These are phyloP conservation scores for Solanum dulcamara DNA, from an alignment of 257 asterid genomes.

Conservation along the genomic window DNA sequence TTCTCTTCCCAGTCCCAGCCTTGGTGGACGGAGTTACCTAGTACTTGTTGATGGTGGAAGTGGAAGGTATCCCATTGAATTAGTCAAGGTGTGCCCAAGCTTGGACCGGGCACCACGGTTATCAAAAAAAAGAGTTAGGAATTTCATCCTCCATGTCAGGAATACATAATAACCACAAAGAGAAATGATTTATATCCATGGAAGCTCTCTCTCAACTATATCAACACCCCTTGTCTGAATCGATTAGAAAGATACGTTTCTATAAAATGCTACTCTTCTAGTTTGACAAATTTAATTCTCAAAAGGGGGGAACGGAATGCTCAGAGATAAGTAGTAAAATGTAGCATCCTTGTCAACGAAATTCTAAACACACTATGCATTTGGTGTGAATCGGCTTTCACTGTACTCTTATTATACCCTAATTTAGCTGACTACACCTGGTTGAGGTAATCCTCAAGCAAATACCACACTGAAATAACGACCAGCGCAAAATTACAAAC, in stretches of 20 bases:
- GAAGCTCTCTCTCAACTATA: background rate
- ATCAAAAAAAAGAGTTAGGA: background rate
- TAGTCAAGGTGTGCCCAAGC: too few relatives aligned
- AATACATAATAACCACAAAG: background rate
- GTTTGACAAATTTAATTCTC: background rate
- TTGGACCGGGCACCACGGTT: too few relatives aligned
- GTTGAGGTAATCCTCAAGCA: background rate
- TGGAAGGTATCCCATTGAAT: too few relatives aligned
- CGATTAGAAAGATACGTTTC: background rate
- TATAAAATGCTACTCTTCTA: background rate
- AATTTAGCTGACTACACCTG: background rate
- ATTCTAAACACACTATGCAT: background rate
- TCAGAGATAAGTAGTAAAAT: background rate
- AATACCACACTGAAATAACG: background rate
- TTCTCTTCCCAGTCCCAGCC: too few relatives aligned
- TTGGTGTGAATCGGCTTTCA: background rate
- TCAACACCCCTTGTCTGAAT: background rate
- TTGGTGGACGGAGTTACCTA: too few relatives aligned
- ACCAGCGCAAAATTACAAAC: background rate
- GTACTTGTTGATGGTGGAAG: too few relatives aligned
- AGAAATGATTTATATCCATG: background rate
- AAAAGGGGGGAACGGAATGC: background rate
- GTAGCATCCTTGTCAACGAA: background rate
- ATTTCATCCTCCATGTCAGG: background rate
- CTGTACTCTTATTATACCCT: background rate